phyloP scores from a whole-genome alignment of 2,329 filamentous ascomycete species.

The Didymella keratinophila region DNA sequence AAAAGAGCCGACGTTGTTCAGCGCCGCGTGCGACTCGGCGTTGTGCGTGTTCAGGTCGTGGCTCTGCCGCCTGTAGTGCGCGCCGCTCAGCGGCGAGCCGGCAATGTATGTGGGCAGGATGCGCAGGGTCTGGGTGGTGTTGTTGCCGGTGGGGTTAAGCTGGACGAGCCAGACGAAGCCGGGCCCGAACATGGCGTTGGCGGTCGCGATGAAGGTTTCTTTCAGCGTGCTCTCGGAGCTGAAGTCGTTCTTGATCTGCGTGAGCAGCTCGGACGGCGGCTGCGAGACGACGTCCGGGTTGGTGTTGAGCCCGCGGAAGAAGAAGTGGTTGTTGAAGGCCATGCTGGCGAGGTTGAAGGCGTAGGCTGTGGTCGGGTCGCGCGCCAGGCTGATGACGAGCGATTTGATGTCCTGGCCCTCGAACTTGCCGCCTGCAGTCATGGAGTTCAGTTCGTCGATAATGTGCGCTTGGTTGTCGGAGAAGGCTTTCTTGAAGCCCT shows the following conservation, averaged over 20 bases:
- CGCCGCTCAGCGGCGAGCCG: slow-evolving; percentile 84
- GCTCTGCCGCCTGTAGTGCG: slow-evolving; percentile 77
- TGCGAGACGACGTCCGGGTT: slow-evolving; percentile 35
- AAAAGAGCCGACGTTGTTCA: slow-evolving; percentile 53
- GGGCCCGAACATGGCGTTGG: slow-evolving; percentile 91
- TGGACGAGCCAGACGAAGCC: slow-evolving; percentile 95
- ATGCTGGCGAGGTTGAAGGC: slow-evolving; percentile 97
- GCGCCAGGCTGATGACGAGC: slow-evolving; percentile 77
- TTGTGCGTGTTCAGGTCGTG: slow-evolving; percentile 73
- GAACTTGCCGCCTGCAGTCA: slow-evolving; percentile 72
- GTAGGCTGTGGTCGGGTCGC: slow-evolving; percentile 77
- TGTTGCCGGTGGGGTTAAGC: slow-evolving; percentile 51
- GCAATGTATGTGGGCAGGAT: slow-evolving; percentile 91
- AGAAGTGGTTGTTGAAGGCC: slow-evolving; percentile 90
- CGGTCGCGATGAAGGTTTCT: slow-evolving; percentile 80
- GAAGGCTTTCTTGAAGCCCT: slow-evolving; percentile 80
- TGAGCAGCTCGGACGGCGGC: slow-evolving; percentile 60
- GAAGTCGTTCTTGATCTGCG: slow-evolving; percentile 74
- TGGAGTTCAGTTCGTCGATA: slow-evolving; percentile 76
- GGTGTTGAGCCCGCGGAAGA: slow-evolving; percentile 68
- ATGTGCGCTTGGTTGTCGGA: slow-evolving; percentile 79
- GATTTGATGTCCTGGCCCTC: slow-evolving; percentile 69
- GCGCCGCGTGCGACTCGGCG: slow-evolving; percentile 33
- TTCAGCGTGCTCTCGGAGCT: slow-evolving; percentile 83
- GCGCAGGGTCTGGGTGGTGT: slow-evolving; percentile 59